A percentile compares a stretch with the other conserved stretches of the same genome.
Evolutionary conservation across 345 rosid genomes (phyloP).

Genomic region (Citrus sinensis): DVS_A1.0 CM039163.1:3639501-3640000

Average conservation of each 20-base stretch:
- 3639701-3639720: slow-evolving; percentile 60
- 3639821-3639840: slow-evolving; percentile 48
- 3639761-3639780: slow-evolving; percentile 60
- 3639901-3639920: slow-evolving; percentile 54
- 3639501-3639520: slow-evolving; percentile 60
- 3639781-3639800: slow-evolving; percentile 68
- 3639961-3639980: slow-evolving; percentile 54
- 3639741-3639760: slow-evolving; percentile 62
- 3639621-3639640: slow-evolving; percentile 64
- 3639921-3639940: slow-evolving; percentile 55
- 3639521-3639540: slow-evolving; percentile 71
- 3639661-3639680: slow-evolving; percentile 69
- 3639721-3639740: slow-evolving; percentile 68
- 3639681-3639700: slow-evolving; percentile 59
- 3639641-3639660: slow-evolving; percentile 57
- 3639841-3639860: slow-evolving; percentile 57
- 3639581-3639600: slow-evolving; percentile 55
- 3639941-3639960: slow-evolving; percentile 61
- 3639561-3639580: slow-evolving; percentile 86
- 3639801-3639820: slow-evolving; percentile 78
- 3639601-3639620: slow-evolving; percentile 42
- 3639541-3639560: slow-evolving; percentile 54
- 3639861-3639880: slow-evolving; percentile 62
- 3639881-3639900: slow-evolving; percentile 58
- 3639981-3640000: slow-evolving; percentile 61